Evolutionary conservation across 2,329 filamentous ascomycete species (phyloP), one percentile per base, ranked within the genome.

Genomic region (Diplocarpon mali): DNA sequence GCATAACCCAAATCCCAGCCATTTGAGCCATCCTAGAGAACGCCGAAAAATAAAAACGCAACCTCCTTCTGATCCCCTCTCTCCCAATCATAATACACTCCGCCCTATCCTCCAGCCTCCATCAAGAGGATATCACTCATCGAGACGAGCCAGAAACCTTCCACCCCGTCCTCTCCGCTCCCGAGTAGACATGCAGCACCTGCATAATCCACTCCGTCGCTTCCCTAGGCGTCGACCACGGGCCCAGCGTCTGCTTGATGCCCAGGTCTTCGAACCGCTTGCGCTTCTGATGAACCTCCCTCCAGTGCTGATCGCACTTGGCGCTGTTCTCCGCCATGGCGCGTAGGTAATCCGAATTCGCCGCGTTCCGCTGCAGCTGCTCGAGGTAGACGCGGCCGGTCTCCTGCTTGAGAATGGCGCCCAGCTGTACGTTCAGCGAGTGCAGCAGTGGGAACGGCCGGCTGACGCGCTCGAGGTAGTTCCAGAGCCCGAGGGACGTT

Each of bases 181-280:
- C 56, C 38, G 65, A 66, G 66, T 68, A 73, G 47, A 70, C 67
- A 14, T 59, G 60, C 47, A 74, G 51, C 35, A 71, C 58, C n/a
- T 58, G 57, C 50, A 62, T 61, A 8, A 64, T 65, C 52, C 70
- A 70, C 4, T 64, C 60, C 9, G 68, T 65, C 9, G 65, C 65
- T 49, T 73, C 69, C 15, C 68, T 59, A 10, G 65, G 63, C 2
- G 60, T 64, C 12, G 63, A 67, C 40, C 63, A 64, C 6, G 62
- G 62, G 13, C 65, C 64, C 28, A 73, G 52, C 0, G 35, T 30
- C n/a, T 51, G 42, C 5, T 34, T 14, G 6, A 44, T 37, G 5
- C 48, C 50, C 0, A 70, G 66, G 16, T 71, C 56, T 41, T 64
- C 65, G 45, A 66, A 66, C 6, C 14, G 61, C 58, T 6, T 60